Conservation (phyloP, 2,329 filamentous ascomycete species). For the Trichoderma koningiopsis region DNA sequence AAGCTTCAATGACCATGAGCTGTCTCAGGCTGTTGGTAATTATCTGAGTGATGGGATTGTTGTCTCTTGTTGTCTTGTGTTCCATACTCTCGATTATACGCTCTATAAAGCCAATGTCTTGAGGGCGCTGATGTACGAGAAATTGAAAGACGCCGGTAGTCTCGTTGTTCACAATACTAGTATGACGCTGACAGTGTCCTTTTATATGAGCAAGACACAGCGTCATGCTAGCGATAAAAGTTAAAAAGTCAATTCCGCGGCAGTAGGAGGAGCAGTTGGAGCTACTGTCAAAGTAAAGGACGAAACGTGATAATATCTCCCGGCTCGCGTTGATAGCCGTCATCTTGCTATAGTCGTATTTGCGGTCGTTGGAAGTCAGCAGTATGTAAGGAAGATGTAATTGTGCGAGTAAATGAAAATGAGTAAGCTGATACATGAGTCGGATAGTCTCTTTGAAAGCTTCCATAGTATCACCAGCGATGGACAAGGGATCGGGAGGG, state of each 20-base stretch:
- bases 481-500: slow-evolving; percentile 34
- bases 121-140: background rate
- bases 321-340: slow-evolving; percentile 43
- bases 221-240: background rate
- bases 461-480: slow-evolving; percentile 28
- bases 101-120: background rate
- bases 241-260: slow-evolving; percentile 41
- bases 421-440: slow-evolving; percentile 39
- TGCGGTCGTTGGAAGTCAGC: slow-evolving; percentile 26
- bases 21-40: background rate
- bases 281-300: slow-evolving; percentile 38
- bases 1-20: background rate
- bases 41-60: background rate
- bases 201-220: background rate
- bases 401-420: slow-evolving; percentile 43
- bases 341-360: slow-evolving; percentile 40
- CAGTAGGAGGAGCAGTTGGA: slow-evolving; percentile 35
- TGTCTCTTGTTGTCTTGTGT: background rate
- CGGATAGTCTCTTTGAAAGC: slow-evolving; percentile 37
- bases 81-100: background rate
- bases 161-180: background rate
- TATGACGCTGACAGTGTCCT: background rate
- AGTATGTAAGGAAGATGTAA: slow-evolving; percentile 46
- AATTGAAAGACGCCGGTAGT: background rate
- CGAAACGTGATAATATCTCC: slow-evolving; percentile 42